A percentile compares a stretch with the other conserved stretches of the same genome.
phyloP scores from a whole-genome alignment of 306 rosid genomes.

The Ormosia semicastrata region DNA sequence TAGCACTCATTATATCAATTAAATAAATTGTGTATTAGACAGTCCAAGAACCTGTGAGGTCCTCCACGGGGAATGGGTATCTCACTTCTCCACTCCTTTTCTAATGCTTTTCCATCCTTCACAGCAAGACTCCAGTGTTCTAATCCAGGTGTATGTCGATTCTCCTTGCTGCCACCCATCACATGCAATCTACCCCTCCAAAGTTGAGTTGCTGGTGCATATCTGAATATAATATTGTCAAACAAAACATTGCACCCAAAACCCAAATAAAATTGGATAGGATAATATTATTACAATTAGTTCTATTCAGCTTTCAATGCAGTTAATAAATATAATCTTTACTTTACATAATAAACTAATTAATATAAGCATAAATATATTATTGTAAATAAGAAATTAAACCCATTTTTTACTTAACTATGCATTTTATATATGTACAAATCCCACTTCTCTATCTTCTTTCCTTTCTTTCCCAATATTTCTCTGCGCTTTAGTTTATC shows the following conservation, averaged over 20 bases:
- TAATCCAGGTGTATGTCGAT: constrained; percentile 86
- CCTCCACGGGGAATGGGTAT: constrained; percentile 95
- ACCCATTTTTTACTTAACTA: not conserved
- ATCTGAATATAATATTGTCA: constrained; percentile 49
- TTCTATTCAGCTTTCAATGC: not conserved
- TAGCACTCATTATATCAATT: not conserved
- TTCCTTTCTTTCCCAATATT: not conserved
- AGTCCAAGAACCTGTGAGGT: constrained; percentile 76
- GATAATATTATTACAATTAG: not conserved
- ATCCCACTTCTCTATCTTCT: not conserved
- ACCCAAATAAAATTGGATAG: not conserved
- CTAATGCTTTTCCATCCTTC: constrained; percentile 76
- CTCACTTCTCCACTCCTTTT: constrained; percentile 77
- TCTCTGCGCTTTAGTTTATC: not conserved
- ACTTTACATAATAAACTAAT: not conserved
- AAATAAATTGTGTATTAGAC: not conserved
- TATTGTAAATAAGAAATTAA: not conserved
- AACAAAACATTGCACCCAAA: constrained; percentile 25
- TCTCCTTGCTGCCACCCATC: constrained; percentile 99
- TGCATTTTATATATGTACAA: not conserved
- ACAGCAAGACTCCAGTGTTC: constrained; percentile 98
- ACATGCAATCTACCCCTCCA: constrained; percentile 98
- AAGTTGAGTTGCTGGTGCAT: constrained; percentile 95
- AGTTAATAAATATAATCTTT: not conserved
- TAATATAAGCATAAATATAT: not conserved